These are phyloP conservation scores for Daedaleopsis nitida DNA, from an alignment of 768 basidiomycete genomes.

Conservation along the genomic window DNA sequence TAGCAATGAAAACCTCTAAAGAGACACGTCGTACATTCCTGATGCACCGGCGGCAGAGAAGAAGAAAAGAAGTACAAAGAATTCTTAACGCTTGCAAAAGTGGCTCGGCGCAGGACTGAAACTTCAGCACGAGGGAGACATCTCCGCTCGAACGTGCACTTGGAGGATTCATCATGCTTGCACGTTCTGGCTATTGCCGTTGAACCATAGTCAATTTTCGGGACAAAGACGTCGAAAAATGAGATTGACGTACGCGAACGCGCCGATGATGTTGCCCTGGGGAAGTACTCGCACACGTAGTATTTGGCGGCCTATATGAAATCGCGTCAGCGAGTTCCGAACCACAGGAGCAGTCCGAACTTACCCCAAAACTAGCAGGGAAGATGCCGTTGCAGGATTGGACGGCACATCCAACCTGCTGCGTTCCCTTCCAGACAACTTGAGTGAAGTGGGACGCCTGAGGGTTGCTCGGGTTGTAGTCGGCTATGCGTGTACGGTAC, in stretches of 20 bases:
- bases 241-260: slow-evolving; percentile 52
- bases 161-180: slow-evolving; percentile 19
- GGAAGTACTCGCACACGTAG: slow-evolving; percentile 71
- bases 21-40: slow-evolving; percentile 22
- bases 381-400: slow-evolving; percentile 62
- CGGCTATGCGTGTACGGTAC: slow-evolving; percentile 41
- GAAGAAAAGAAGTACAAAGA: slow-evolving; percentile 8
- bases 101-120: background rate
- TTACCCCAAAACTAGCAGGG: slow-evolving; percentile 52
- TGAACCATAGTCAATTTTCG: background rate
- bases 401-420: slow-evolving; percentile 65
- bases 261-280: slow-evolving; percentile 64
- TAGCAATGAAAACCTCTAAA: background rate
- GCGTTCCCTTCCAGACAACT: slow-evolving; percentile 67
- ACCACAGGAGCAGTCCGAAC: slow-evolving; percentile 24
- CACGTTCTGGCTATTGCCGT: slow-evolving; percentile 32
- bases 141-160: background rate
- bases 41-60: slow-evolving; percentile 21
- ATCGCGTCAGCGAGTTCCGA: background rate
- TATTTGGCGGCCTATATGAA: slow-evolving; percentile 50
- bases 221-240: background rate
- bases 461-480: slow-evolving; percentile 61
- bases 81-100: background rate
- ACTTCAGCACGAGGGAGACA: background rate
- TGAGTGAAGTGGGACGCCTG: slow-evolving; percentile 64